phyloP scores from a whole-genome alignment of 257 asterid species.

The Solanum sitiens region DNA sequence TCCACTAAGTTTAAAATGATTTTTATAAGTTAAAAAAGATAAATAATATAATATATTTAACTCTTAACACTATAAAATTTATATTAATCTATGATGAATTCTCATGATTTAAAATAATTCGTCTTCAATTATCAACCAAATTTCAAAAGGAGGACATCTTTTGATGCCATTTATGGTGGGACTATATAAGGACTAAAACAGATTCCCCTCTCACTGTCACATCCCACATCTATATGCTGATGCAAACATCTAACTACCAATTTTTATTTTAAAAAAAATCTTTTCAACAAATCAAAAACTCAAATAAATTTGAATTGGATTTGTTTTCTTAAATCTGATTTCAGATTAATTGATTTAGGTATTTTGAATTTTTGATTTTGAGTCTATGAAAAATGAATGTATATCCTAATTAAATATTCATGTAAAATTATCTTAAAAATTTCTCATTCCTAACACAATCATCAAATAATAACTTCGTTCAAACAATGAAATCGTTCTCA shows the following conservation, averaged over 20 bases:
- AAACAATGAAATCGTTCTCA: not conserved
- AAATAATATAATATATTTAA: too few relatives aligned
- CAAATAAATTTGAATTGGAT: not conserved
- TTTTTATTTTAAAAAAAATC: not conserved
- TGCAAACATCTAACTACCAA: not conserved
- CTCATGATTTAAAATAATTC: not conserved
- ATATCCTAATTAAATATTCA: not conserved
- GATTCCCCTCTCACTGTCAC: not conserved
- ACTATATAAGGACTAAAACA: not conserved
- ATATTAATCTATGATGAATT: not conserved
- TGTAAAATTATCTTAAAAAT: not conserved
- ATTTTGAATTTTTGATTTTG: not conserved
- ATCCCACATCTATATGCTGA: not conserved
- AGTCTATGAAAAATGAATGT: not conserved
- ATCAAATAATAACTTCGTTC: not conserved
- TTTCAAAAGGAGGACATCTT: not conserved
- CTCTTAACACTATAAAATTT: not conserved
- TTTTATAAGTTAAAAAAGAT: too few relatives aligned
- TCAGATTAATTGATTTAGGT: not conserved
- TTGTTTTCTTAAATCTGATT: not conserved
- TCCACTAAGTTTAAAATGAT: too few relatives aligned
- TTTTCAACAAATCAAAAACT: not conserved
- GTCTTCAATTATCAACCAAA: not conserved
- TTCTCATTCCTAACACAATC: not conserved
- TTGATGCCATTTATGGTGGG: not conserved